These are phyloP conservation scores for Agaricales sp. DNA, from an alignment of 1,284 basidiomycete species.

Conservation along the genomic window DNA sequence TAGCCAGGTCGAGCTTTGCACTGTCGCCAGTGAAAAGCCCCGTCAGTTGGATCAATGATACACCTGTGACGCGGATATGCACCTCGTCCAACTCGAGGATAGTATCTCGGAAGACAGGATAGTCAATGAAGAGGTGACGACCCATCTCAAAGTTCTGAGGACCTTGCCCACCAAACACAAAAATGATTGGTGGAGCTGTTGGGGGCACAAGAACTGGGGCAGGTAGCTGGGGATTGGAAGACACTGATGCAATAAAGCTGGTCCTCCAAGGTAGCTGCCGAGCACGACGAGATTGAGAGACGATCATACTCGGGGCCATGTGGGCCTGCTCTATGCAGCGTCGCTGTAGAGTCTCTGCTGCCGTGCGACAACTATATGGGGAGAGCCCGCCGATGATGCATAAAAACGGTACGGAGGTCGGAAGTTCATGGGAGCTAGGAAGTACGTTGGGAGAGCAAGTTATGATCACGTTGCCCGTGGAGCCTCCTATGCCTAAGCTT, in stretches of 20 bases:
- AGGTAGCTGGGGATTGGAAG: constrained; percentile 10
- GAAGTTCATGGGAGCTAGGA: neutral
- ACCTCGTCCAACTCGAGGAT: constrained; percentile 24
- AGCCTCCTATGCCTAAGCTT: constrained; percentile 34
- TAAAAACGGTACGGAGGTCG: constrained; percentile 14
- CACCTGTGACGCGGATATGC: constrained; percentile 19
- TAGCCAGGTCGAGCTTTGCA: constrained; percentile 4
- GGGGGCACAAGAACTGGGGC: constrained; percentile 17
- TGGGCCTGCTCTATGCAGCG: constrained; percentile 7
- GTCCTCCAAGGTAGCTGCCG: constrained; percentile 26
- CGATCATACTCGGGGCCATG: constrained; percentile 12
- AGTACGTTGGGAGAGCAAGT: neutral
- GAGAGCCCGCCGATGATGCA: constrained; percentile 27
- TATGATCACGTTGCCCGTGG: constrained; percentile 27
- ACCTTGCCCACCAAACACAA: constrained; percentile 30
- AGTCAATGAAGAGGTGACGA: constrained; percentile 24
- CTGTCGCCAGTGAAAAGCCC: constrained; percentile 20
- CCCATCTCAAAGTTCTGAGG: constrained; percentile 32
- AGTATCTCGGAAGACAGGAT: constrained; percentile 23
- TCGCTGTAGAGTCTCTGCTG: constrained; percentile 11
- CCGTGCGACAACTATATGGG: constrained; percentile 16
- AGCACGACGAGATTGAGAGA: constrained; percentile 17
- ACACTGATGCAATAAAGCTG: constrained; percentile 11
- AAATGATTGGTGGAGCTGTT: constrained; percentile 20
- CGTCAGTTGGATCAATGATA: constrained; percentile 21